A percentile compares a stretch with the other conserved stretches of the same genome.
phyloP scores from a whole-genome alignment of 495 filamentous ascomycete species.

The Hypomontagnella submonticulosa region DNA sequence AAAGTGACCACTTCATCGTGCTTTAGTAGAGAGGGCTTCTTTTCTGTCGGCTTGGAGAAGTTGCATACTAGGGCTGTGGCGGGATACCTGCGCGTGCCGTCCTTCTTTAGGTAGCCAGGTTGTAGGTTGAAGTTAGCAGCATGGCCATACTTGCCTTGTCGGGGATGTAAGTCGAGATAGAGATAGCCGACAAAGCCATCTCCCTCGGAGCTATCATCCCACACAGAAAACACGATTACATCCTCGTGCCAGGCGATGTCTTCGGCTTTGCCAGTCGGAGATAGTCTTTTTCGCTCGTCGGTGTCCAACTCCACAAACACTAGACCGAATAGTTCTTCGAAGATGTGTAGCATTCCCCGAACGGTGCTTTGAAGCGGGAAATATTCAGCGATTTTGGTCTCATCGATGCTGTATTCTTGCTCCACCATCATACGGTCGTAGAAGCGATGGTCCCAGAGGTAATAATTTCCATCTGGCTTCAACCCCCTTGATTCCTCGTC shows the following conservation, averaged over 20 bases:
- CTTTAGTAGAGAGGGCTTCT: slow-evolving; percentile 69
- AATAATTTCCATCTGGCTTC: slow-evolving; percentile 77
- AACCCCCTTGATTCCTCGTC: slow-evolving; percentile 70
- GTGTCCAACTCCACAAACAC: slow-evolving; percentile 83
- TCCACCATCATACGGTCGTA: slow-evolving; percentile 95
- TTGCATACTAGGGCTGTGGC: slow-evolving; percentile 74
- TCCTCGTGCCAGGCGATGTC: slow-evolving; percentile 71
- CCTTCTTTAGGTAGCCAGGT: slow-evolving; percentile 66
- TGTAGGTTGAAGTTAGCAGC: slow-evolving; percentile 84
- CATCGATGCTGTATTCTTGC: slow-evolving; percentile 88
- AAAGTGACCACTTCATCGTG: slow-evolving; percentile 73
- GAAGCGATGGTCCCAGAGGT: slow-evolving; percentile 85
- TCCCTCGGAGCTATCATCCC: slow-evolving; percentile 68
- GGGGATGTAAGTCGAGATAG: slow-evolving; percentile 71
- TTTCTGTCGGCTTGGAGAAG: slow-evolving; percentile 71
- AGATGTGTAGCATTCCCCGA: slow-evolving; percentile 90
- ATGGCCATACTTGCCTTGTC: slow-evolving; percentile 72
- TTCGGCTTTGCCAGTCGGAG: slow-evolving; percentile 64
- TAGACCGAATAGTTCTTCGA: slow-evolving; percentile 91
- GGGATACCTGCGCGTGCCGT: slow-evolving; percentile 68
- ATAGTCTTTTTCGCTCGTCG: slow-evolving; percentile 60
- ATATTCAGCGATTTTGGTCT: slow-evolving; percentile 90
- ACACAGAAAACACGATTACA: slow-evolving; percentile 71
- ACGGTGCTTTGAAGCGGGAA: slow-evolving; percentile 90
- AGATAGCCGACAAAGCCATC: slow-evolving; percentile 71